Evolutionary conservation across 2,329 filamentous ascomycete species (phyloP), one percentile per base, ranked within the genome.

Genomic region (Chaetomiaceae sp.): DNA sequence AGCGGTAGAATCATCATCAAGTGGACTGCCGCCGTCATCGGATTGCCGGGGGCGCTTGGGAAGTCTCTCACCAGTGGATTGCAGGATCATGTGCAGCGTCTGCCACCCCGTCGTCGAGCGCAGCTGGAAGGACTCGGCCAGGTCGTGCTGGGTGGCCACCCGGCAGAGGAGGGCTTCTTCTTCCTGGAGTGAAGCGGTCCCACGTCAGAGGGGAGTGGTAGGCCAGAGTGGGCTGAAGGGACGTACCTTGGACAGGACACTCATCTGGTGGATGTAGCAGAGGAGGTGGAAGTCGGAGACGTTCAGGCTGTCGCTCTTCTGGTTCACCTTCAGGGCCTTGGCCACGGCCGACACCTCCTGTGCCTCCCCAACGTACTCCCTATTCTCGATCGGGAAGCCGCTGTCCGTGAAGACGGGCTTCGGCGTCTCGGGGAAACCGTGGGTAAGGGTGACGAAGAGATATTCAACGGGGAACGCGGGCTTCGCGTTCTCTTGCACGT

Each of bases 381-480:
- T 85, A 66, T 99, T 97, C 71, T 95, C 94, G 59, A 97, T 87
- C 5, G 91, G 87, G 70, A 97, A 99, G 38, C 77, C 82, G 57
- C 79, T 78, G 44, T 83, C 79, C 25, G 75, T 85, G 71, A 97
- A 97, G 27, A 86, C 72, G 12, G 91, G 90, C 52, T 84, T 86
- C 4, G 89, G 81, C 40, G 84, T 78, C 48, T 86, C 89, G 3
- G 94, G 94, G 74, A 99, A 97, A 55, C 94, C 94, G 67, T 99
- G 92, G 1, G 94, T 99, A 59, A 99, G 80, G 8, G 94, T 97
- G 57, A 97, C 89, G 53, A 97, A 85, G 31, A 99, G 81, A 69
- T 97, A 99, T 68, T 99, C 94, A 45, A 96, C 91, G 0, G 94
- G 94, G 69, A 99, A 99, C 42, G 88, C 85, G 0, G 94, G 94